phyloP scores from a whole-genome alignment of 345 rosid genomes.

The Melaleuca alternifolia region DNA sequence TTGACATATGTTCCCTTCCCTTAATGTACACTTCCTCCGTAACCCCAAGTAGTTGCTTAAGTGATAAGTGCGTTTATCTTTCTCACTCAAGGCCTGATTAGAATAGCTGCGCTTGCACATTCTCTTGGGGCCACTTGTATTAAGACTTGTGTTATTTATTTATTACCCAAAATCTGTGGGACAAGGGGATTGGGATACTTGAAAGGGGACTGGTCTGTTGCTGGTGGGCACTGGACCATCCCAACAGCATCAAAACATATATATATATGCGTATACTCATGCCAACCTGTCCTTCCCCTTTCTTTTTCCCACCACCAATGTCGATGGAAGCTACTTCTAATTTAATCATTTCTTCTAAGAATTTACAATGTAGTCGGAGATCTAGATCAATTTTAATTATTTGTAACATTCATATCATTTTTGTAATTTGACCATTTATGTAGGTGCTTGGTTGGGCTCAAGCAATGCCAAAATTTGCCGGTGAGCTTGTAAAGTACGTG shows the following conservation, averaged over 20 bases:
- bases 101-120: neutral
- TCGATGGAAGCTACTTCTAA: neutral
- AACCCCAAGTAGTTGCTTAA: neutral
- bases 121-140: neutral
- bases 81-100: neutral
- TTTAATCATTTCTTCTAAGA: neutral
- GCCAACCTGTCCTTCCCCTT: neutral
- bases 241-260: neutral
- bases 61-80: neutral
- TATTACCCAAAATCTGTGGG: neutral
- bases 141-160: neutral
- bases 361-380: neutral
- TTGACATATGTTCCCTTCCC: neutral
- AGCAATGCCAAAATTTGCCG: conserved; percentile 97
- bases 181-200: neutral
- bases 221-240: neutral
- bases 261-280: neutral
- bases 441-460: conserved; percentile 99
- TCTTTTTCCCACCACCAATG: neutral
- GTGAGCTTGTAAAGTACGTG: conserved; percentile 84
- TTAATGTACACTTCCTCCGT: neutral
- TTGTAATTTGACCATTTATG: conserved; percentile 4
- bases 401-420: neutral
- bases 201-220: neutral
- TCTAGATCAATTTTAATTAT: neutral